Conservation (phyloP, 257 asterid genomes). For the Perilla frutescens region DNA sequence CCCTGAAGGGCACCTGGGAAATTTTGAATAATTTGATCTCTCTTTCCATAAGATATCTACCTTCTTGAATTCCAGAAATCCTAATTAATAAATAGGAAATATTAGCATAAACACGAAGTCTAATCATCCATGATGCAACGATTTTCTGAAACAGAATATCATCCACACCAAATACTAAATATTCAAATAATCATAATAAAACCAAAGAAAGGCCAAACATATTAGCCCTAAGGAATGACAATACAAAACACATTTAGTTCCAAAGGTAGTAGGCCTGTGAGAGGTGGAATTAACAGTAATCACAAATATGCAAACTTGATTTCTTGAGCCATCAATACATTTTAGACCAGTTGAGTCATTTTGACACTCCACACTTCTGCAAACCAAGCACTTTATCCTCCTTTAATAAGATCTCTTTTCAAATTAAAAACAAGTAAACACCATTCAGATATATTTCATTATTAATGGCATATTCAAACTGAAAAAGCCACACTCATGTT, state of each 20-base stretch:
- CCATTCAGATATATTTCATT: not conserved
- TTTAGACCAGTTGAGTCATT: not conserved
- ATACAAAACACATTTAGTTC: constrained; percentile 4
- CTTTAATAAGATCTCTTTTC: not conserved
- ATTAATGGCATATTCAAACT: not conserved
- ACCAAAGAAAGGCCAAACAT: not conserved
- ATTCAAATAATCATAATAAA: not conserved
- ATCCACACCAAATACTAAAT: not conserved
- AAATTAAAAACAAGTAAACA: not conserved
- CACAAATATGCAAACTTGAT: not conserved
- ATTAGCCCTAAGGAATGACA: not conserved
- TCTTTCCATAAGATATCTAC: constrained; percentile 93
- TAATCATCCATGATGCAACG: not conserved
- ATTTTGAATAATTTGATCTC: constrained; percentile 44
- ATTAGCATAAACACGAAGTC: constrained; percentile 30
- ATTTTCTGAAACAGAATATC: constrained; percentile 4
- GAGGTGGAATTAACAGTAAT: not conserved
- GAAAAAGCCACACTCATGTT: constrained; percentile 2
- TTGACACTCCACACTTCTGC: not conserved
- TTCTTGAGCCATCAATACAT: constrained; percentile 12
- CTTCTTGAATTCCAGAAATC: constrained; percentile 74
- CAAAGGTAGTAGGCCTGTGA: constrained; percentile 1
- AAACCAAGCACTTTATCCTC: not conserved
- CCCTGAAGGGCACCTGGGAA: constrained; percentile 49
- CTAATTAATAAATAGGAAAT: constrained; percentile 44